A percentile compares a stretch with the other conserved stretches of the same genome.
Conservation (phyloP, 306 rosid species). For the Rosa persica region DNA sequence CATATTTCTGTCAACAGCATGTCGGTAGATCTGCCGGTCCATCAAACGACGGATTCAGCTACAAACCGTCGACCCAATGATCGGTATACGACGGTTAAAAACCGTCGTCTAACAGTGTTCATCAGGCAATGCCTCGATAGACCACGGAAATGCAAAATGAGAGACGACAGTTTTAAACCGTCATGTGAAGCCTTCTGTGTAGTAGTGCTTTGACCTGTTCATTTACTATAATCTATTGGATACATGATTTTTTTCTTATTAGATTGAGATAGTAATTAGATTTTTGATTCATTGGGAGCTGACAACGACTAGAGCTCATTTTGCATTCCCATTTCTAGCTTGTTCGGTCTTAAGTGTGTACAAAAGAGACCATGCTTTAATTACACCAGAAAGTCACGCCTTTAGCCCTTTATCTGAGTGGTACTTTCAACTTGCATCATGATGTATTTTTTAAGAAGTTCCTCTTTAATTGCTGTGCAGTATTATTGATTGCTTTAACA, state of each 20-base stretch:
- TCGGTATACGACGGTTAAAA: no score
- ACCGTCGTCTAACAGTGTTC: no score
- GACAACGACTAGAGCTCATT: neutral
- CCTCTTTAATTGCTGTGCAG: conserved; percentile 8
- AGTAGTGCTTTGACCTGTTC: neutral
- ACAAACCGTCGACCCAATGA: no score
- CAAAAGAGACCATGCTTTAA: conserved; percentile 77
- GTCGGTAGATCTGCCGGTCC: no score
- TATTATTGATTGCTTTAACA: conserved; percentile 45
- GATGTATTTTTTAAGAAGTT: conserved; percentile 22
- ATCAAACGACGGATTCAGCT: no score
- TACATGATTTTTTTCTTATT: neutral
- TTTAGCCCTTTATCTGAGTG: conserved; percentile 85
- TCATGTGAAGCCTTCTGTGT: no score
- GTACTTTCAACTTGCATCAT: conserved; percentile 38
- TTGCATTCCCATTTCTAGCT: neutral
- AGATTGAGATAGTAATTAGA: neutral
- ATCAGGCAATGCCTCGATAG: no score
- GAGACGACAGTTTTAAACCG: no score
- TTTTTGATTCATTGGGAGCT: conserved; percentile 1
- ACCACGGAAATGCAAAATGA: no score
- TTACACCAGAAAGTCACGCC: conserved; percentile 92
- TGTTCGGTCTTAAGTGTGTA: conserved; percentile 50
- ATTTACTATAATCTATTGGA: neutral
- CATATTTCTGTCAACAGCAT: no score